Conservation (phyloP, 495 filamentous ascomycete genomes). For the Penicillium pulvis region DNA sequence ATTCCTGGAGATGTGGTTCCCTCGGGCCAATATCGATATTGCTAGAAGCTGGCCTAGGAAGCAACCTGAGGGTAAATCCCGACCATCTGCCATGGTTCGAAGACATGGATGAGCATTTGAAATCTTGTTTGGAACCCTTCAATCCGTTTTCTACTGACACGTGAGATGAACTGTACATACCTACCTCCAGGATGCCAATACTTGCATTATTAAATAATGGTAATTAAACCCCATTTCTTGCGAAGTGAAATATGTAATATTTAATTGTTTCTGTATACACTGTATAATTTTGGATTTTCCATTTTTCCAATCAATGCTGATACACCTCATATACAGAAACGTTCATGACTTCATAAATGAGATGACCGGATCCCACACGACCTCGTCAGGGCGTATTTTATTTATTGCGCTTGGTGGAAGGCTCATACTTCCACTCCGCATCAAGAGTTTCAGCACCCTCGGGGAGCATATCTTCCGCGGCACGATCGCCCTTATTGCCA, state of each 20-base stretch:
- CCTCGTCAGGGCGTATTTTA: background rate
- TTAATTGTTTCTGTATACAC: no score
- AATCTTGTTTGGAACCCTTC: background rate
- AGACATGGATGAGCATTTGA: background rate
- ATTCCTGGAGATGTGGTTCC: slow-evolving; percentile 83
- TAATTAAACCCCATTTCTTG: background rate
- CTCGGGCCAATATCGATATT: slow-evolving; percentile 81
- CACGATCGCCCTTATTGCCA: slow-evolving; percentile 33
- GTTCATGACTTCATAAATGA: no score
- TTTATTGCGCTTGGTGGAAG: slow-evolving; percentile 28
- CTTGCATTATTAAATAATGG: background rate
- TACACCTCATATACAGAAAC: no score
- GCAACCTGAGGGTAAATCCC: slow-evolving; percentile 17
- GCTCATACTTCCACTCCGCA: slow-evolving; percentile 44
- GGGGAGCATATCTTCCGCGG: slow-evolving; percentile 49
- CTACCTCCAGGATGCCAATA: background rate
- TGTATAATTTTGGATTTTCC: no score
- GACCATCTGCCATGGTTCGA: slow-evolving; percentile 9
- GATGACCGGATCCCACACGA: no score
- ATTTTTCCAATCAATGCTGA: no score
- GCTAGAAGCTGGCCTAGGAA: slow-evolving; percentile 92
- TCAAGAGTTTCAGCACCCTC: slow-evolving; percentile 50
- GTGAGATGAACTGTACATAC: background rate
- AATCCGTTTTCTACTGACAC: background rate
- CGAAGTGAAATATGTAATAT: no score